These are phyloP conservation scores for Aspergillus luchuensis DNA, from an alignment of 2,329 filamentous ascomycete species.

Conservation along the genomic window DNA sequence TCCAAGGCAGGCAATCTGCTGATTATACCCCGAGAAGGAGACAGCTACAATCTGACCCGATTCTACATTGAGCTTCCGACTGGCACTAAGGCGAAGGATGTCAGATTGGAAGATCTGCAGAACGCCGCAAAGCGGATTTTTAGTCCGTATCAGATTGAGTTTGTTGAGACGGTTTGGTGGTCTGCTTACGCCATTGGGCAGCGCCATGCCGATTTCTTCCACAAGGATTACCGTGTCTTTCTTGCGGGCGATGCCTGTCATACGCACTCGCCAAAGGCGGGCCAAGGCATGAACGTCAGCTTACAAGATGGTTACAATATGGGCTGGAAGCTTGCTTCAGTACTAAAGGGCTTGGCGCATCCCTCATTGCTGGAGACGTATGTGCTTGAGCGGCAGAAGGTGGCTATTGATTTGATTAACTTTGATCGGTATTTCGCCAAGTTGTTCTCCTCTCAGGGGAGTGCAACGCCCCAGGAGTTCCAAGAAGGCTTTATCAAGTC, in stretches of 20 bases:
- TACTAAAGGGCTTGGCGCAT: conserved; percentile 49
- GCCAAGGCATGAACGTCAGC: conserved; percentile 59
- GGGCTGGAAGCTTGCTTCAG: conserved; percentile 60
- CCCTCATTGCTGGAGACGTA: conserved; percentile 56
- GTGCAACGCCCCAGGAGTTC: conserved; percentile 54
- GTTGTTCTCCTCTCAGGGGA: conserved; percentile 52
- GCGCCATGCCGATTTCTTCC: conserved; percentile 70
- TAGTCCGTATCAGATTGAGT: conserved; percentile 56
- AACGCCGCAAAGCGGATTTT: conserved; percentile 56
- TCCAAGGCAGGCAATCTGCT: conserved; percentile 50
- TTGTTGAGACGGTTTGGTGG: conserved; percentile 65
- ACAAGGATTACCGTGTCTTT: conserved; percentile 66
- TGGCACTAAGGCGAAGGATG: conserved; percentile 53
- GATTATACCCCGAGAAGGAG: conserved; percentile 58
- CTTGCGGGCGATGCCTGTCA: conserved; percentile 69
- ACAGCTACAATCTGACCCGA: conserved; percentile 57
- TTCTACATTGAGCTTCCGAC: conserved; percentile 64
- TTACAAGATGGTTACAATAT: conserved; percentile 64
- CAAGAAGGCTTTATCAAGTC: conserved; percentile 60
- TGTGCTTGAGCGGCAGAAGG: conserved; percentile 54
- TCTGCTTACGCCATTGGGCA: conserved; percentile 72
- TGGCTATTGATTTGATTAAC: conserved; percentile 60
- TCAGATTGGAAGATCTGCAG: conserved; percentile 58
- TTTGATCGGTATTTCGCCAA: conserved; percentile 60
- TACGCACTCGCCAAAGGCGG: conserved; percentile 72